phyloP scores from a whole-genome alignment of 495 filamentous ascomycete species.

The Hypomontagnella monticulosa region DNA sequence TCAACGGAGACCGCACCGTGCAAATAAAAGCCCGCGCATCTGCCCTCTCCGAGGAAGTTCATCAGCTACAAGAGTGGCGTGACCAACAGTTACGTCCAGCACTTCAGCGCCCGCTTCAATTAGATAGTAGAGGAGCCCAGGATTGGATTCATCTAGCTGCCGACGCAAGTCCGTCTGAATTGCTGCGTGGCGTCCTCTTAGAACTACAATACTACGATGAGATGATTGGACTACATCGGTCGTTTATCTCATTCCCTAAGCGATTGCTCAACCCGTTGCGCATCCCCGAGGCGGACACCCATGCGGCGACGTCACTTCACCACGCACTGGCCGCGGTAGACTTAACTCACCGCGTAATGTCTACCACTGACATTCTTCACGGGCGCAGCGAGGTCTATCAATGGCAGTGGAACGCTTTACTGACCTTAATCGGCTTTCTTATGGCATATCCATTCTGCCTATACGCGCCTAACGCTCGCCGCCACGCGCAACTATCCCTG shows the following conservation, averaged over 20 bases:
- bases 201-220: conserved; percentile 47
- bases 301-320: conserved; percentile 42
- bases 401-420: conserved; percentile 48
- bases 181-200: conserved; percentile 20
- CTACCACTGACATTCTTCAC: conserved; percentile 38
- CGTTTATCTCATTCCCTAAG: conserved; percentile 45
- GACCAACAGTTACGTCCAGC: conserved; percentile 17
- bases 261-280: conserved; percentile 19
- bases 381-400: conserved; percentile 46
- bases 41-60: conserved; percentile 4
- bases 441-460: conserved; percentile 25
- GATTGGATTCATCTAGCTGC: conserved; percentile 21
- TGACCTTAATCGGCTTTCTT: conserved; percentile 51
- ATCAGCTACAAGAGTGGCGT: conserved; percentile 25
- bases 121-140: conserved; percentile 4
- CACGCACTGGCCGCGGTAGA: conserved; percentile 42
- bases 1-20: conserved; percentile 10
- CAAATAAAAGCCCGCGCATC: conserved; percentile 21
- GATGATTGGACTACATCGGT: conserved; percentile 40
- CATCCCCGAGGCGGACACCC: conserved; percentile 38
- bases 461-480: conserved; percentile 7
- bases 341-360: conserved; percentile 37
- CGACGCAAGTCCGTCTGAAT: conserved; percentile 19
- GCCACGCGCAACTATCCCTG: conserved; percentile 19
- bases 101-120: conserved; percentile 17